Conservation (phyloP, 768 basidiomycete species). For the Obba rivulosa region DNA sequence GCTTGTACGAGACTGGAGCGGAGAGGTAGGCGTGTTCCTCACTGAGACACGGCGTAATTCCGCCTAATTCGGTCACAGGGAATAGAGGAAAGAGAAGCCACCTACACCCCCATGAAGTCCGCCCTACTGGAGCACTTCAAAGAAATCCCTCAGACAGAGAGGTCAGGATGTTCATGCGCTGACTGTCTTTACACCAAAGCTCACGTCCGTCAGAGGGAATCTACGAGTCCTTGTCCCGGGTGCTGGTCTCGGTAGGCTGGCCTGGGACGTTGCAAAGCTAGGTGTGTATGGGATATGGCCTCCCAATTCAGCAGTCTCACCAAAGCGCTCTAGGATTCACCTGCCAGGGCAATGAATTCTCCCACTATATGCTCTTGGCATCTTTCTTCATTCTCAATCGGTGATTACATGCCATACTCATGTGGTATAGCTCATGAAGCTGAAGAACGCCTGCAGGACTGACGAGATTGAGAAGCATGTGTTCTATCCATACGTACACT, state of each 20-base stretch:
- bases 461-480: slow-evolving; percentile 61
- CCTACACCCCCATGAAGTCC: slow-evolving; percentile 78
- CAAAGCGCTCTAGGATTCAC: slow-evolving; percentile 56
- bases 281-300: slow-evolving; percentile 39
- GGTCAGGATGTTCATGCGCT: slow-evolving; percentile 28
- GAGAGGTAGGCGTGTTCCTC: slow-evolving; percentile 44
- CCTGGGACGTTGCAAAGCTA: slow-evolving; percentile 79
- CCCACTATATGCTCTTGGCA: slow-evolving; percentile 88
- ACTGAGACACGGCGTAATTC: background rate
- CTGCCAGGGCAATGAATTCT: slow-evolving; percentile 94
- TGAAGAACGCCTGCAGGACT: slow-evolving; percentile 39
- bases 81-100: slow-evolving; percentile 63
- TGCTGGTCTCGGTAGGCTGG: slow-evolving; percentile 81
- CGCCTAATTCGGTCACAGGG: slow-evolving; percentile 65
- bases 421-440: background rate
- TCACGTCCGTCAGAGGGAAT: slow-evolving; percentile 32
- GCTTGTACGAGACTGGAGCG: slow-evolving; percentile 91
- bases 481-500: slow-evolving; percentile 87
- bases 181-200: background rate
- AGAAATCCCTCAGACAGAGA: slow-evolving; percentile 46
- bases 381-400: slow-evolving; percentile 86
- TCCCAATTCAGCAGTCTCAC: background rate
- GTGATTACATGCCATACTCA: slow-evolving; percentile 34
- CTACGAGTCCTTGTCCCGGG: slow-evolving; percentile 85
- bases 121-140: slow-evolving; percentile 64